These are phyloP conservation scores for Diaporthe sp. DNA, from an alignment of 2,329 filamentous ascomycete species.

Conservation along the genomic window DNA sequence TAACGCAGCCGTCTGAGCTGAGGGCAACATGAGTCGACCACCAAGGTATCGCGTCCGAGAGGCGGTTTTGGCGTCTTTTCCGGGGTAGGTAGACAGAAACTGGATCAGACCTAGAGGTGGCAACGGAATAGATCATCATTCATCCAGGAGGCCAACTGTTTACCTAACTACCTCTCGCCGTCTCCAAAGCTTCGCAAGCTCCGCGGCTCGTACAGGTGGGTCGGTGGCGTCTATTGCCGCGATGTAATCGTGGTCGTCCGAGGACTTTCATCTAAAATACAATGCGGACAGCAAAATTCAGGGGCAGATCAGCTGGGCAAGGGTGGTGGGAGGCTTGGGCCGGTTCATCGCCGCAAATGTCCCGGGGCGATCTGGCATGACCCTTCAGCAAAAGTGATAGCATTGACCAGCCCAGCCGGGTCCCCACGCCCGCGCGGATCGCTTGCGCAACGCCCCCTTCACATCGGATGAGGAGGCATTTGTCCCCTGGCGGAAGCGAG, in stretches of 20 bases:
- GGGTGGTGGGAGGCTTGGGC: constrained; percentile 9
- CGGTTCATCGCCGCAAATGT: background rate
- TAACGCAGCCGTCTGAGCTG: constrained; percentile 31
- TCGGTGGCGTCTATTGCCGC: constrained; percentile 27
- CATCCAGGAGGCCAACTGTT: background rate
- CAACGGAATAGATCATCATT: constrained; percentile 1
- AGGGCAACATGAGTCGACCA: background rate
- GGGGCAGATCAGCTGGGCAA: constrained; percentile 31
- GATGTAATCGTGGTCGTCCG: constrained; percentile 21
- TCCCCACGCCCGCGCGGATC: constrained; percentile 16
- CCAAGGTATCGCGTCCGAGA: background rate
- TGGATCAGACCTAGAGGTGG: constrained; percentile 13
- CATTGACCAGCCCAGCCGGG: constrained; percentile 19
- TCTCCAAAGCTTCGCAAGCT: background rate
- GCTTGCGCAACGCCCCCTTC: constrained; percentile 4
- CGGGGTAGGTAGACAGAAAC: background rate
- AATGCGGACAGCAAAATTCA: background rate
- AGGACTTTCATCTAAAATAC: constrained; percentile 16
- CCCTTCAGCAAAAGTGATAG: background rate
- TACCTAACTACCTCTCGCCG: background rate
- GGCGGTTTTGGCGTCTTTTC: no score
- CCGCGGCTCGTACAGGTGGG: constrained; percentile 13
- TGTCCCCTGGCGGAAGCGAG: constrained; percentile 11
- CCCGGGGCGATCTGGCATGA: background rate
- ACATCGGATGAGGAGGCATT: constrained; percentile 34